Conservation (phyloP, 352 stramenopile species). For the Pythium dissimile region DNA sequence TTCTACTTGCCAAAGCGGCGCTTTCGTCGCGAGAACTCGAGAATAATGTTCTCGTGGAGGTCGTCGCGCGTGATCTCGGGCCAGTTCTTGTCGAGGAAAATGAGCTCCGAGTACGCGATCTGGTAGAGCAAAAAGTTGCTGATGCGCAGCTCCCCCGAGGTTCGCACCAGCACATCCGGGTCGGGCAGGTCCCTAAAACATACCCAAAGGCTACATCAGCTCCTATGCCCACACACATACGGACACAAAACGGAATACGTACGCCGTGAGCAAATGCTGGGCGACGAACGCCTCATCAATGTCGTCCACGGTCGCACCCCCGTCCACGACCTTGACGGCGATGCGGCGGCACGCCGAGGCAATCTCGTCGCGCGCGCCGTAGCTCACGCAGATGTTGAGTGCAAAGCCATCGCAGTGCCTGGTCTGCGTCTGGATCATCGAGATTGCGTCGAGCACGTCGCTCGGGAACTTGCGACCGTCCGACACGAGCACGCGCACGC, state of each 20-base stretch:
- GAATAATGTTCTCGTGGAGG: conserved; percentile 73
- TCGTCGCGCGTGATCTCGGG: conserved; percentile 90
- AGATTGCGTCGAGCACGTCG: conserved; percentile 64
- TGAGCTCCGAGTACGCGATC: conserved; percentile 93
- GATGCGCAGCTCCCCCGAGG: conserved; percentile 92
- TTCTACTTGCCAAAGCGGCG: conserved; percentile 91
- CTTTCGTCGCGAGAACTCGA: conserved; percentile 85
- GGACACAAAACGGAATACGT: conserved; percentile 24
- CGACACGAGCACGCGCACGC: conserved; percentile 89
- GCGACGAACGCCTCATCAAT: conserved; percentile 81
- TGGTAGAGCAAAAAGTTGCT: conserved; percentile 98
- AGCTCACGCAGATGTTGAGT: conserved; percentile 90
- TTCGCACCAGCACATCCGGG: conserved; percentile 94
- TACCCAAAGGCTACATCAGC: conserved; percentile 16
- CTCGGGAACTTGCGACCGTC: conserved; percentile 66
- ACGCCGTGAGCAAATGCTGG: conserved; percentile 78
- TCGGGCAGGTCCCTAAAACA: conserved; percentile 76
- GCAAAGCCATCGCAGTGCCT: conserved; percentile 71
- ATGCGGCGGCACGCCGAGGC: conserved; percentile 89
- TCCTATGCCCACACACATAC: background rate
- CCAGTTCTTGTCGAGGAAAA: conserved; percentile 95
- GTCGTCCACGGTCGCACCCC: conserved; percentile 52
- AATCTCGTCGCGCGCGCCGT: conserved; percentile 96
- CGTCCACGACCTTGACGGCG: conserved; percentile 72
- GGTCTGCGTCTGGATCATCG: conserved; percentile 88